Conservation (phyloP, 1,284 basidiomycete genomes). For the Rhodofomes roseus region DNA sequence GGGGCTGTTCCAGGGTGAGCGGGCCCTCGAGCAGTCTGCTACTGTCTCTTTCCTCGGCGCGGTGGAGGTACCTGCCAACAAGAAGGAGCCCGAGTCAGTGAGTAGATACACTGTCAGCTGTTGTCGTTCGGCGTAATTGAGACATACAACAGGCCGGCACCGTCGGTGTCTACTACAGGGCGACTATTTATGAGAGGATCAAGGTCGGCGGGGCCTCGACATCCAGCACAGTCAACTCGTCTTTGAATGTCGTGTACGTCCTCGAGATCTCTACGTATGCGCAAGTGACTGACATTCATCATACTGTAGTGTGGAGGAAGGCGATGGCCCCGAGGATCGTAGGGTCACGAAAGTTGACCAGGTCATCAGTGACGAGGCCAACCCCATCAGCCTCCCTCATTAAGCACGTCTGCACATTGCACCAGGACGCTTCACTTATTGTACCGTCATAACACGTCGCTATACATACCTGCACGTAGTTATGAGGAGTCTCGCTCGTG, state of each 20-base stretch:
- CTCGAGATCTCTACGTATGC: background rate
- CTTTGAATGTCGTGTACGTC: constrained; percentile 26
- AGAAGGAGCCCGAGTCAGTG: constrained; percentile 15
- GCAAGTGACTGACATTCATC: background rate
- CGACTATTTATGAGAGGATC: constrained; percentile 19
- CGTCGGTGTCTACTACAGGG: constrained; percentile 25
- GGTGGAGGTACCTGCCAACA: constrained; percentile 18
- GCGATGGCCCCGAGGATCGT: constrained; percentile 1
- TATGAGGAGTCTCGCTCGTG: too few relatives aligned
- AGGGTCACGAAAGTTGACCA: constrained; percentile 1
- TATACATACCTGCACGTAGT: too few relatives aligned
- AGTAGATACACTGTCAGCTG: background rate
- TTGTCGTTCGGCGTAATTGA: background rate
- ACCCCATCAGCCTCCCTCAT: background rate
- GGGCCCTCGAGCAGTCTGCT: constrained; percentile 13
- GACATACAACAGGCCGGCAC: constrained; percentile 17
- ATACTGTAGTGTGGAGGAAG: constrained; percentile 2
- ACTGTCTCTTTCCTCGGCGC: constrained; percentile 16
- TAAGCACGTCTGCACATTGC: too few relatives aligned
- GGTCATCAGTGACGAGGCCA: constrained; percentile 2
- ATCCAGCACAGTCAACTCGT: constrained; percentile 23
- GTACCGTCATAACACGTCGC: too few relatives aligned
- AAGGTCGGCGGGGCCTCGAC: constrained; percentile 19
- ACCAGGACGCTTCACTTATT: too few relatives aligned
- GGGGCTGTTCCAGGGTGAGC: constrained; percentile 18